Percentiles rank a stretch among this genome's conserved stretches.
phyloP scores from a whole-genome alignment of 345 rosid genomes.

The Bruguiera parviflora region DNA sequence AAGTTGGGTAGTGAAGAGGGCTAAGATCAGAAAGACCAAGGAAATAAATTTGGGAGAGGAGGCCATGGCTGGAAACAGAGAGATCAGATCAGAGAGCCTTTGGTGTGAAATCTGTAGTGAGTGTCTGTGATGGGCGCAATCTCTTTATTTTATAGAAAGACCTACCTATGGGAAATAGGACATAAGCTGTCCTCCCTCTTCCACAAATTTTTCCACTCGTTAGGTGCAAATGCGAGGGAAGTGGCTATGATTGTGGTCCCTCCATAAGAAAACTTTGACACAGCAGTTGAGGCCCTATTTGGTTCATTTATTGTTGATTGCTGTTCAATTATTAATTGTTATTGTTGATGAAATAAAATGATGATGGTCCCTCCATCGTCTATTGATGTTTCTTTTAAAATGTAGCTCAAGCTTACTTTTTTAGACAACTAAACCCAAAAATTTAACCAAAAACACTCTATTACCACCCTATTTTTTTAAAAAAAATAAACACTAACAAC shows the following conservation, averaged over 20 bases:
- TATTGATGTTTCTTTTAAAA: no score
- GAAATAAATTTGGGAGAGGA: slow-evolving; percentile 21
- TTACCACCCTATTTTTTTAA: no score
- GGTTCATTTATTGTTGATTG: background rate
- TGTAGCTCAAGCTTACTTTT: no score
- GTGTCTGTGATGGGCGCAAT: slow-evolving; percentile 8
- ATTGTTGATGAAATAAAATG: no score
- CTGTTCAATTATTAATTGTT: background rate
- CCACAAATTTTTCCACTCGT: background rate
- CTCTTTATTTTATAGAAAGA: slow-evolving; percentile 37
- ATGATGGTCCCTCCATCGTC: no score
- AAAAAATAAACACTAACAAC: no score
- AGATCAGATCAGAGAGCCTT: background rate
- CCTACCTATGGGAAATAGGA: no score
- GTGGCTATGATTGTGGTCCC: slow-evolving; percentile 32
- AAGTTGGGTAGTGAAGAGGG: slow-evolving; percentile 11
- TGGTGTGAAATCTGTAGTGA: background rate
- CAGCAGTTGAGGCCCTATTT: background rate
- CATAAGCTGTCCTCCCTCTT: background rate
- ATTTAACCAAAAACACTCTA: no score
- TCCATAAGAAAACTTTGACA: slow-evolving; percentile 1
- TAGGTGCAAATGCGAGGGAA: slow-evolving; percentile 25
- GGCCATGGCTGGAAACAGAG: slow-evolving; percentile 19
- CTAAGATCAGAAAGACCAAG: no score
- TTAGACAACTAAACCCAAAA: no score